phyloP scores from a whole-genome alignment of 208 protist genomes.

The Trypanosoma platydactyli region DNA sequence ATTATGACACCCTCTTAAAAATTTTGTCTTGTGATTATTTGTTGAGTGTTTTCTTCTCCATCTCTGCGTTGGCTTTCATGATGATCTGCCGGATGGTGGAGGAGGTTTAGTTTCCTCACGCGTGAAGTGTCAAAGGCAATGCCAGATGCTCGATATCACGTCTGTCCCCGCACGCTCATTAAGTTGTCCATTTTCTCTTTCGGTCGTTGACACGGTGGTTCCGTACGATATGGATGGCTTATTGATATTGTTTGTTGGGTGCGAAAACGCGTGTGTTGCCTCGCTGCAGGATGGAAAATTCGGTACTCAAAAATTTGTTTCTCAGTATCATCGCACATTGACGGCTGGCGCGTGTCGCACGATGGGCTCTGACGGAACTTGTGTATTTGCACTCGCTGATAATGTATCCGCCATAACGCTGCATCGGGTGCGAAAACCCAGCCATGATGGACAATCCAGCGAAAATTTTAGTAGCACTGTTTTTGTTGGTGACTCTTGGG shows the following conservation, averaged over 20 bases:
- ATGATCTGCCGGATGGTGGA: not conserved
- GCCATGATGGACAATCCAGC: not conserved
- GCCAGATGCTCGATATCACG: constrained; percentile 32
- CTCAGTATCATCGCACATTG: constrained; percentile 28
- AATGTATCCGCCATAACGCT: constrained; percentile 16
- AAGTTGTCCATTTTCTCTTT: constrained; percentile 22
- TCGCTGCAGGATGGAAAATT: not conserved
- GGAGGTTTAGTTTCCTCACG: not conserved
- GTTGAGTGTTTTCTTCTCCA: not conserved
- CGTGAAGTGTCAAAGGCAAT: constrained; percentile 1
- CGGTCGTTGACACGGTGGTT: not conserved
- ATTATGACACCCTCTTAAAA: not conserved
- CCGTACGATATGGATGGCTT: not conserved
- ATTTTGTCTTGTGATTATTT: constrained; percentile 19
- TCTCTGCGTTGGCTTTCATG: not conserved
- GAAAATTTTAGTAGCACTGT: constrained; percentile 10
- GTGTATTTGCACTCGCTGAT: constrained; percentile 21
- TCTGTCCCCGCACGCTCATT: constrained; percentile 15
- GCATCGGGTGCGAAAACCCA: not conserved
- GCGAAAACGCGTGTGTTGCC: constrained; percentile 19
- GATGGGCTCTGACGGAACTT: not conserved
- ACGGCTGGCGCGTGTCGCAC: constrained; percentile 14
- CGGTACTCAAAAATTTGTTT: constrained; percentile 12
- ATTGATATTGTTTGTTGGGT: constrained; percentile 23
- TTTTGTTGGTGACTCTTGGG: constrained; percentile 26